Percentiles rank a stretch among this genome's conserved stretches.
Conservation (phyloP, 192 early-diverging fungal genomes). For the Podila verticillata region DNA sequence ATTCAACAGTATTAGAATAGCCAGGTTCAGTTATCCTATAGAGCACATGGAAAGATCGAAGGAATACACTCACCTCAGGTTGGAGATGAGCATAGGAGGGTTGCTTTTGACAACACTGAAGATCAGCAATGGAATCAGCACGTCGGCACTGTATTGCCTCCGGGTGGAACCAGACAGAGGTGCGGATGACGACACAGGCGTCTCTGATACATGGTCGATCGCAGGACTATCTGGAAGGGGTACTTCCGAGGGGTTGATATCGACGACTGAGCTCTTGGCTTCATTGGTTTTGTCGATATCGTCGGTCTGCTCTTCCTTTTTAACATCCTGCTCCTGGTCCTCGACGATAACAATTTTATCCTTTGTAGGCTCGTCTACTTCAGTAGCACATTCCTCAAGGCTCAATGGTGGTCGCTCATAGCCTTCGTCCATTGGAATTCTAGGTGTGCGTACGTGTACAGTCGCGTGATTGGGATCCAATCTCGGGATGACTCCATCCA, state of each 20-base stretch:
- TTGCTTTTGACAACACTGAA: constrained; percentile 74
- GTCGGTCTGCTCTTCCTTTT: not conserved
- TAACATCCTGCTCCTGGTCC: not conserved
- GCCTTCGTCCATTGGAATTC: constrained; percentile 39
- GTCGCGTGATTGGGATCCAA: not conserved
- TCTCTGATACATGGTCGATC: too few relatives aligned
- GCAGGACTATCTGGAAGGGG: not conserved
- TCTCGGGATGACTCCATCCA: constrained; percentile 29
- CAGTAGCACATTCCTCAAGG: not conserved
- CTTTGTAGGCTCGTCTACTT: not conserved
- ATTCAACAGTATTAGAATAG: too few relatives aligned
- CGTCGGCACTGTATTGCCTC: constrained; percentile 64
- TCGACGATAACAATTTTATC: not conserved
- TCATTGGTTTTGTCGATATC: not conserved
- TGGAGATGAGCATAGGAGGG: constrained; percentile 75
- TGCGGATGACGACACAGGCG: not conserved
- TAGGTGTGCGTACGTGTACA: constrained; percentile 4
- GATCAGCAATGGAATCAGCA: constrained; percentile 74
- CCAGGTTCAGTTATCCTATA: too few relatives aligned
- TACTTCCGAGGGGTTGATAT: not conserved
- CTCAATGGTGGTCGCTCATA: constrained; percentile 11
- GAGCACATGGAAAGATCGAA: too few relatives aligned
- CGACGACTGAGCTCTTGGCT: not conserved
- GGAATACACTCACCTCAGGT: constrained; percentile 56
- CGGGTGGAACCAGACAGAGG: not conserved